A percentile compares a stretch with the other conserved stretches of the same genome.
These are phyloP conservation scores for Flaveria floridana DNA, from an alignment of 140 eudicot species.

Conservation along the genomic window DNA sequence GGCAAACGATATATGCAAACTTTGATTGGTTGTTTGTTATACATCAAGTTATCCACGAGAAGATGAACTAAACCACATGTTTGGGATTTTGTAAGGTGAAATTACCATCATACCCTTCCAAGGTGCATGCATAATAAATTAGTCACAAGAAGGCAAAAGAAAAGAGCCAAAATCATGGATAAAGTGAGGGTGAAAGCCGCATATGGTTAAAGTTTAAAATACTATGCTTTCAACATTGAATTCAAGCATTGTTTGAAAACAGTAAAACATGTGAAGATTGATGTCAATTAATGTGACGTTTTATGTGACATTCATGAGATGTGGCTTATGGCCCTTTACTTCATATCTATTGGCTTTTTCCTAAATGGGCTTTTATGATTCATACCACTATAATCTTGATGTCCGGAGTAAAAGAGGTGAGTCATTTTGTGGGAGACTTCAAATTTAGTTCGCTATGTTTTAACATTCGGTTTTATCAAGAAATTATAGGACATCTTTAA, in stretches of 20 bases:
- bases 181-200: conserved; percentile 33
- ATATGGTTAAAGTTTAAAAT: conserved; percentile 30
- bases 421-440: not conserved
- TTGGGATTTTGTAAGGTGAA: conserved; percentile 6
- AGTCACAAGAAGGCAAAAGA: conserved; percentile 36
- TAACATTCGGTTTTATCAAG: too few relatives aligned
- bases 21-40: conserved; percentile 25
- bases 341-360: conserved; percentile 14
- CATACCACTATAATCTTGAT: not conserved
- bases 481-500: too few relatives aligned
- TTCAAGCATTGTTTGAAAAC: conserved; percentile 31
- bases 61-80: conserved; percentile 19
- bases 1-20: conserved; percentile 9
- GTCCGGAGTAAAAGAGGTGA: not conserved
- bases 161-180: conserved; percentile 30
- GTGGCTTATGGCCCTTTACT: conserved; percentile 21
- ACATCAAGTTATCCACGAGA: conserved; percentile 4
- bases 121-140: conserved; percentile 33
- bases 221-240: conserved; percentile 29
- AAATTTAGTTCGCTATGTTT: not conserved
- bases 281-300: conserved; percentile 33
- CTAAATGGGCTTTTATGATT: conserved; percentile 5
- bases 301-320: conserved; percentile 30
- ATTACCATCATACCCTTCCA: conserved; percentile 27
- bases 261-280: conserved; percentile 34